A percentile compares a stretch with the other conserved stretches of the same genome.
Evolutionary conservation across 345 rosid species (phyloP).

Genomic region (Microthlaspi erraticum): DNA sequence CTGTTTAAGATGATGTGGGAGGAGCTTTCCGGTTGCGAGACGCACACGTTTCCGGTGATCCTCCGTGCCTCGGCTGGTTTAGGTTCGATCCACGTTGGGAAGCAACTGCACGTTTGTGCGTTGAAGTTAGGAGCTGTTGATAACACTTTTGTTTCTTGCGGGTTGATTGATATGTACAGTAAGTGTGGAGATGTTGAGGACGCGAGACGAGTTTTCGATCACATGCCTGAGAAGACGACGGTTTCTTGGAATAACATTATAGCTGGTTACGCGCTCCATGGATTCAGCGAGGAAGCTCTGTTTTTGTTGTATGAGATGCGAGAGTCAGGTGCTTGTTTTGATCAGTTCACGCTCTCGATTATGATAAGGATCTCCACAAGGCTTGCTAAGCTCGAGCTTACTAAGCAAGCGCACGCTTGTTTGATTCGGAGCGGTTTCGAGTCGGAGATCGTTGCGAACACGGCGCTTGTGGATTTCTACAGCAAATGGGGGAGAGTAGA

Average conservation of each 20-base stretch:
- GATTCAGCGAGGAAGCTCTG: slow-evolving; percentile 78
- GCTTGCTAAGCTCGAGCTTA: slow-evolving; percentile 71
- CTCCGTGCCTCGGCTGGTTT: slow-evolving; percentile 74
- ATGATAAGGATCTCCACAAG: slow-evolving; percentile 68
- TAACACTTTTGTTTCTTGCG: slow-evolving; percentile 71
- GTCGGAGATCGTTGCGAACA: slow-evolving; percentile 70
- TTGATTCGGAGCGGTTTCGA: slow-evolving; percentile 73
- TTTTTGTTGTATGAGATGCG: slow-evolving; percentile 73
- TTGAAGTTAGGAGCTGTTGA: slow-evolving; percentile 58
- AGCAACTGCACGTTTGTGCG: slow-evolving; percentile 70
- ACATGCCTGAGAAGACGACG: slow-evolving; percentile 76
- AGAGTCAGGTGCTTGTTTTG: slow-evolving; percentile 67
- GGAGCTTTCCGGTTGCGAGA: slow-evolving; percentile 65
- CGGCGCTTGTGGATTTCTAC: slow-evolving; percentile 86
- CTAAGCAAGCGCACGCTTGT: slow-evolving; percentile 85
- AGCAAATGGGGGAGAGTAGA: slow-evolving; percentile 96
- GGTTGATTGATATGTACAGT: slow-evolving; percentile 84
- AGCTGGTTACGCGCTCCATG: slow-evolving; percentile 83
- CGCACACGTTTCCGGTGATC: slow-evolving; percentile 62
- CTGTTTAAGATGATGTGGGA: slow-evolving; percentile 78
- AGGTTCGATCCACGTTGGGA: slow-evolving; percentile 60
- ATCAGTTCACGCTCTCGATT: slow-evolving; percentile 82
- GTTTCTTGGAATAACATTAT: slow-evolving; percentile 88
- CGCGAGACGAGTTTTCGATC: slow-evolving; percentile 70
- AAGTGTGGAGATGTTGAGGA: slow-evolving; percentile 86